phyloP scores from a whole-genome alignment of 768 basidiomycete genomes.

The Kwoniella dejecticola region DNA sequence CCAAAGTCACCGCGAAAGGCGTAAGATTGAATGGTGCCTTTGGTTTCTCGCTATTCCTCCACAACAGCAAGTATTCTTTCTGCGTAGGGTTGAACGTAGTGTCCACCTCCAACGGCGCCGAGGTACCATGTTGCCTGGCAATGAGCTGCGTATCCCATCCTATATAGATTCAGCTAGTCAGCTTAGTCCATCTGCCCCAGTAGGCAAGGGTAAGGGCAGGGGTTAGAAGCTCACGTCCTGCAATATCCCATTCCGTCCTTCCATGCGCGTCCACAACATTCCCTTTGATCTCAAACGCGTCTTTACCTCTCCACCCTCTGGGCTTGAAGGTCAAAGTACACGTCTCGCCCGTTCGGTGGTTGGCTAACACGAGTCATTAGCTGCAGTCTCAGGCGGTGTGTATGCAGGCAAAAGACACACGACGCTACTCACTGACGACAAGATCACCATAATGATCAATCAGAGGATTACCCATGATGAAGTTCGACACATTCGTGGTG shows the following conservation, averaged over 20 bases:
- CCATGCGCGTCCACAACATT: slow-evolving; percentile 70
- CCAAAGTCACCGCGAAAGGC: slow-evolving; percentile 83
- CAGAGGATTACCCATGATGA: slow-evolving; percentile 83
- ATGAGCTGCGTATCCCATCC: slow-evolving; percentile 91
- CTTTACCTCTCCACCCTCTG: slow-evolving; percentile 87
- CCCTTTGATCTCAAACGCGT: slow-evolving; percentile 90
- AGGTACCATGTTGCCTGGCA: slow-evolving; percentile 69
- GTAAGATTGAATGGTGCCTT: slow-evolving; percentile 91
- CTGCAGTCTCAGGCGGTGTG: neutral
- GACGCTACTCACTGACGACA: slow-evolving; percentile 64
- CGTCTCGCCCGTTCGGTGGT: slow-evolving; percentile 84
- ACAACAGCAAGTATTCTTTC: slow-evolving; percentile 79
- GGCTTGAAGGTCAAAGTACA: slow-evolving; percentile 94
- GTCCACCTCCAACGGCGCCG: slow-evolving; percentile 39
- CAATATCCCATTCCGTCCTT: slow-evolving; percentile 77
- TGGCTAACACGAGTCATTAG: slow-evolving; percentile 58
- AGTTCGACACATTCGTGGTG: slow-evolving; percentile 68
- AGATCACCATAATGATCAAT: slow-evolving; percentile 96
- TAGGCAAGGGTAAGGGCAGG: neutral
- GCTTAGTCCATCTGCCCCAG: neutral
- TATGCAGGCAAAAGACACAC: neutral
- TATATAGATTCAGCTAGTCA: slow-evolving; percentile 6
- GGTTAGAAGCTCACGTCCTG: slow-evolving; percentile 63
- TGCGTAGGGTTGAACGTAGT: slow-evolving; percentile 46
- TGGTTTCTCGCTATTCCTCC: slow-evolving; percentile 85